phyloP scores from a whole-genome alignment of 1,139 yeast species.

The Blastobotrys niveus region DNA sequence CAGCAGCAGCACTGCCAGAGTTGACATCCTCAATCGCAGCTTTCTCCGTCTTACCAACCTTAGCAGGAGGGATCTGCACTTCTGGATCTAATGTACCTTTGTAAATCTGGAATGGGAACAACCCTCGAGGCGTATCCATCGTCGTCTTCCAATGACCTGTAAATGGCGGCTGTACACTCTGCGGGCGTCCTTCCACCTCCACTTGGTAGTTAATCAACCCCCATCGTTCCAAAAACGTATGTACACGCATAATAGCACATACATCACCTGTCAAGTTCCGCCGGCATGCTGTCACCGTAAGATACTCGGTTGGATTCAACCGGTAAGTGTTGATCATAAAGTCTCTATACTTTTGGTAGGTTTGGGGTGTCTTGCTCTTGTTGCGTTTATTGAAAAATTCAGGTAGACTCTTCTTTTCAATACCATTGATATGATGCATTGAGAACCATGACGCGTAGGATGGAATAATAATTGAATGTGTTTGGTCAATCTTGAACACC shows the following conservation, averaged over 20 bases:
- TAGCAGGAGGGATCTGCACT: constrained; percentile 17
- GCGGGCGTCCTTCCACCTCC: constrained; percentile 66
- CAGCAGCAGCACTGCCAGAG: background rate
- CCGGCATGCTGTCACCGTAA: constrained; percentile 90
- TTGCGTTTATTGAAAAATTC: constrained; percentile 78
- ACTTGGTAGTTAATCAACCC: constrained; percentile 95
- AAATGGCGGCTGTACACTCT: constrained; percentile 64
- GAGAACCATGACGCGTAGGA: constrained; percentile 91
- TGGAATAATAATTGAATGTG: constrained; percentile 87
- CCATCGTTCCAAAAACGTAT: constrained; percentile 88
- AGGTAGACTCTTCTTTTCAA: constrained; percentile 71
- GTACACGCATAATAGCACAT: constrained; percentile 85
- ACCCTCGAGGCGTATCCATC: constrained; percentile 89
- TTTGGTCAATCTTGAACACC: constrained; percentile 42
- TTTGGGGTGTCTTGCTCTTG: constrained; percentile 80
- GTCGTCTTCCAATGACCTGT: constrained; percentile 43
- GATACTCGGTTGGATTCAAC: constrained; percentile 84
- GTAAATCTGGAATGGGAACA: constrained; percentile 75
- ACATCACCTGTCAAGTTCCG: constrained; percentile 96
- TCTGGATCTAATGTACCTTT: constrained; percentile 33
- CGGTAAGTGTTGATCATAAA: constrained; percentile 92
- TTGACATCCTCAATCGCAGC: background rate
- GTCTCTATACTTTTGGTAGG: constrained; percentile 82
- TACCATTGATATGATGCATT: constrained; percentile 59
- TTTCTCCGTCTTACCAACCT: background rate